A percentile compares a stretch with the other conserved stretches of the same genome.
These are phyloP conservation scores for Magnusiomyces tetraspermus DNA, from an alignment of 1,139 yeast species.

Conservation along the genomic window DNA sequence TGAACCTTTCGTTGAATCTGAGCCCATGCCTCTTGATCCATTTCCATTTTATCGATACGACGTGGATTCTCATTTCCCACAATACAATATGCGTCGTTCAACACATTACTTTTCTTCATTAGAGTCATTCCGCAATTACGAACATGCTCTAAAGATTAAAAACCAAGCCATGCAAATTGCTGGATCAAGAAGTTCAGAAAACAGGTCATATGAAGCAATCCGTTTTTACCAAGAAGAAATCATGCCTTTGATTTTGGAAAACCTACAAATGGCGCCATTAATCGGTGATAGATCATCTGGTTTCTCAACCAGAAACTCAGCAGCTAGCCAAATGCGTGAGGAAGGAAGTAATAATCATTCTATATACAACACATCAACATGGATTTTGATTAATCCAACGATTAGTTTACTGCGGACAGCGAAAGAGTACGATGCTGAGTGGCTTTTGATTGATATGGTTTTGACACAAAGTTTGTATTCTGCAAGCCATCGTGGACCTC, in stretches of 20 bases:
- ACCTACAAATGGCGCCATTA: conserved; percentile 12
- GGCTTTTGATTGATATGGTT: conserved; percentile 20
- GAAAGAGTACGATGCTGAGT: conserved; percentile 8
- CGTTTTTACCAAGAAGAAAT: conserved; percentile 1
- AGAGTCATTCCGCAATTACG: conserved; percentile 9
- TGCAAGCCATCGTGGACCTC: conserved; percentile 20
- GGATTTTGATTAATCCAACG: background rate
- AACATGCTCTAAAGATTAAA: conserved; percentile 9
- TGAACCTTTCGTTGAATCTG: background rate
- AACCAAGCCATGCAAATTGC: conserved; percentile 5
- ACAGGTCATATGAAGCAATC: conserved; percentile 8
- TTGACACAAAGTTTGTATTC: conserved; percentile 20
- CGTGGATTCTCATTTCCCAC: conserved; percentile 13
- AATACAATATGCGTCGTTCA: conserved; percentile 12
- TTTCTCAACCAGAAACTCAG: no score
- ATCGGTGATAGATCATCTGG: conserved; percentile 8
- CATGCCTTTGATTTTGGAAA: conserved; percentile 1
- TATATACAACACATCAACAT: background rate
- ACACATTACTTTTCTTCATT: conserved; percentile 16
- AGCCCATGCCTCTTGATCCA: background rate
- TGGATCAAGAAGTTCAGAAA: conserved; percentile 13
- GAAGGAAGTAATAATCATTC: background rate
- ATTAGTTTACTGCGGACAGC: background rate
- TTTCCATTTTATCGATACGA: background rate
- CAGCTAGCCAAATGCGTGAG: background rate